phyloP scores from a whole-genome alignment of 2,329 filamentous ascomycete species.

The Diplodia sapinea region DNA sequence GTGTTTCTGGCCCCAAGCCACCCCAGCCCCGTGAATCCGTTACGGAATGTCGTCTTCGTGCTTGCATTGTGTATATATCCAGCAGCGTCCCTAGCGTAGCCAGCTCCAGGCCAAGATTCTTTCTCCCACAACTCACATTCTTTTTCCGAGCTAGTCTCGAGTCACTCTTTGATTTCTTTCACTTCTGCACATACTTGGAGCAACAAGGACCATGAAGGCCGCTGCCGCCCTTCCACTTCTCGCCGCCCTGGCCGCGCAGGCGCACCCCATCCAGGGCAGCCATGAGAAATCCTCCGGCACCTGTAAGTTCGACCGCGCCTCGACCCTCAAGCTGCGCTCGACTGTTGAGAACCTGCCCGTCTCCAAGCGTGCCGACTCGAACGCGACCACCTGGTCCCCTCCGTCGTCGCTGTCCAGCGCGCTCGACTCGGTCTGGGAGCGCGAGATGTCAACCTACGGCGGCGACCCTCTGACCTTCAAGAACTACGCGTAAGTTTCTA shows the following conservation, averaged over 20 bases:
- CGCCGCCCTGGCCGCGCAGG: slow-evolving; percentile 31
- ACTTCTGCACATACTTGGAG: neutral
- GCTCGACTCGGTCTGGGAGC: slow-evolving; percentile 39
- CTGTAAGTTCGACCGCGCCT: slow-evolving; percentile 8
- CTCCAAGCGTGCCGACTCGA: slow-evolving; percentile 33
- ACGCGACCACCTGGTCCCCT: slow-evolving; percentile 36
- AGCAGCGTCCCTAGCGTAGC: neutral
- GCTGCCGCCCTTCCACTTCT: slow-evolving; percentile 1
- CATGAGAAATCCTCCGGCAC: slow-evolving; percentile 31
- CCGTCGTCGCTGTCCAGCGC: slow-evolving; percentile 37
- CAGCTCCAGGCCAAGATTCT: slow-evolving; percentile 12
- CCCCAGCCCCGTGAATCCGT: neutral
- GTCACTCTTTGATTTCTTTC: slow-evolving; percentile 1
- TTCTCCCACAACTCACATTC: slow-evolving; percentile 2
- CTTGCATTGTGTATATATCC: neutral
- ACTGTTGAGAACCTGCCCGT: slow-evolving; percentile 3
- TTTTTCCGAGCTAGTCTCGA: slow-evolving; percentile 13
- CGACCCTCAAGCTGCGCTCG: neutral
- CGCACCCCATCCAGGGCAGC: slow-evolving; percentile 36
- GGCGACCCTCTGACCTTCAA: slow-evolving; percentile 37
- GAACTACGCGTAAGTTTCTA: slow-evolving; percentile 36
- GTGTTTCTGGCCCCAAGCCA: neutral
- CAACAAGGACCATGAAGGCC: slow-evolving; percentile 8
- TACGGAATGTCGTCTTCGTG: too few species aligned
- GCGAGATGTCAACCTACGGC: slow-evolving; percentile 38